Conservation (phyloP, 2,329 filamentous ascomycete species). For the Aspergillus sp. region DNA sequence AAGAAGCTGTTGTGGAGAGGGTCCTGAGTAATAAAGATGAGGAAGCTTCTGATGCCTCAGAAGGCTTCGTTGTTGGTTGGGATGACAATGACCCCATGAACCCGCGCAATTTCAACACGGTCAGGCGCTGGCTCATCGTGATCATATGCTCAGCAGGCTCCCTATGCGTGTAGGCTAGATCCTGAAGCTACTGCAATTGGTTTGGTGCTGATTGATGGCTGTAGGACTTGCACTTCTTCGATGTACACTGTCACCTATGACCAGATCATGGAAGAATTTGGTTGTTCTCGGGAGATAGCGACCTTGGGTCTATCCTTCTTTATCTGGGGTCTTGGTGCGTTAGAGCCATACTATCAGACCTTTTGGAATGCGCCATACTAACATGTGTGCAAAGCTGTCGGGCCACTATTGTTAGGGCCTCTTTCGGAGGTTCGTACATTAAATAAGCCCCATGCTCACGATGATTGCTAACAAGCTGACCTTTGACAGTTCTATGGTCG, state of each 20-base stretch:
- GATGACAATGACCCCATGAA: constrained; percentile 73
- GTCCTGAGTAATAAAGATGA: constrained; percentile 15
- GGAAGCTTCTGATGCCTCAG: constrained; percentile 25
- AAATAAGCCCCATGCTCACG: background rate
- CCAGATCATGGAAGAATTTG: constrained; percentile 75
- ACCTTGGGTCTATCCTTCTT: constrained; percentile 81
- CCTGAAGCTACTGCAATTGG: background rate
- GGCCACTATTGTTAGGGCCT: constrained; percentile 65
- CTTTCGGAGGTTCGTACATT: constrained; percentile 56
- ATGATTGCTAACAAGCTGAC: constrained; percentile 2
- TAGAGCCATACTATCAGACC: background rate
- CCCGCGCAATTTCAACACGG: constrained; percentile 67
- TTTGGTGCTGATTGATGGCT: constrained; percentile 1
- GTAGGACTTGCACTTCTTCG: constrained; percentile 79
- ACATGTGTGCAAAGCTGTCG: constrained; percentile 46
- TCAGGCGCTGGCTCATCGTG: constrained; percentile 79
- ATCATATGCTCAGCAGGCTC: constrained; percentile 72
- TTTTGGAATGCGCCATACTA: constrained; percentile 7
- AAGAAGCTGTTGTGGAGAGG: constrained; percentile 24
- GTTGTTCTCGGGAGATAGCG: constrained; percentile 69
- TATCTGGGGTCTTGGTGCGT: constrained; percentile 70
- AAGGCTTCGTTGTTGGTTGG: constrained; percentile 69
- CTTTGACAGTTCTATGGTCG: constrained; percentile 71
- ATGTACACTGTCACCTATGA: constrained; percentile 82
- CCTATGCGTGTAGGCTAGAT: constrained; percentile 69